phyloP scores from a whole-genome alignment of 2,329 filamentous ascomycete species.

The Aspergillus clavatus region DNA sequence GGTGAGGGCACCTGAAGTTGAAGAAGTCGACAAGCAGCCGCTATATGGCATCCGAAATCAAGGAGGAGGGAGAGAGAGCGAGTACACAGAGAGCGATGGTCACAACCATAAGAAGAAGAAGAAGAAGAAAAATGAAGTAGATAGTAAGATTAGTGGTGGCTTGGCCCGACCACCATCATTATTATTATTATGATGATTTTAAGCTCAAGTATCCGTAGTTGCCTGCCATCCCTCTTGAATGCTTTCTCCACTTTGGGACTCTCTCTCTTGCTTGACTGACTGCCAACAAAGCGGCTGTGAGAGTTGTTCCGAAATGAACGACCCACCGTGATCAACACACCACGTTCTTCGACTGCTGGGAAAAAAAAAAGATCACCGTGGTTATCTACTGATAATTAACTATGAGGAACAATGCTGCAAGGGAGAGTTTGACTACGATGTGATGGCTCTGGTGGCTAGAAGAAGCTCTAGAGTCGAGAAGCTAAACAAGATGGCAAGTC shows the following conservation, averaged over 20 bases:
- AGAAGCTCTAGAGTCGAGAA: no score
- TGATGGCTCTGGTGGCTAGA: neutral
- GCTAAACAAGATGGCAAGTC: no score
- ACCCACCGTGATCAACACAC: conserved; percentile 14
- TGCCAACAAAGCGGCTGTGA: conserved; percentile 20
- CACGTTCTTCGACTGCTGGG: conserved; percentile 6
- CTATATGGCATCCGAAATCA: no score
- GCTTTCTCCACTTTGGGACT: no score
- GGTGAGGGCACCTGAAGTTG: neutral
- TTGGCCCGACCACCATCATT: neutral
- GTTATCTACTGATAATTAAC: no score
- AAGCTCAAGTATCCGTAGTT: no score
- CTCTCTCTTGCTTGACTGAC: no score
- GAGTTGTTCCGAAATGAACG: conserved; percentile 28
- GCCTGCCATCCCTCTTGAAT: neutral
- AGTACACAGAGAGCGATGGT: conserved; percentile 1
- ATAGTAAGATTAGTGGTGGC: no score
- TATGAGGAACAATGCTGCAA: no score
- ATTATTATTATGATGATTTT: no score
- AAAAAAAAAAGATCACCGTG: no score
- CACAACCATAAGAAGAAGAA: neutral
- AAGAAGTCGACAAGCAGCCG: conserved; percentile 1
- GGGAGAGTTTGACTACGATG: neutral
- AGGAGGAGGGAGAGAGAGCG: conserved; percentile 10
- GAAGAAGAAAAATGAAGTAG: no score